phyloP scores from a whole-genome alignment of 2,329 filamentous ascomycete genomes.

The Penicillium sp. region DNA sequence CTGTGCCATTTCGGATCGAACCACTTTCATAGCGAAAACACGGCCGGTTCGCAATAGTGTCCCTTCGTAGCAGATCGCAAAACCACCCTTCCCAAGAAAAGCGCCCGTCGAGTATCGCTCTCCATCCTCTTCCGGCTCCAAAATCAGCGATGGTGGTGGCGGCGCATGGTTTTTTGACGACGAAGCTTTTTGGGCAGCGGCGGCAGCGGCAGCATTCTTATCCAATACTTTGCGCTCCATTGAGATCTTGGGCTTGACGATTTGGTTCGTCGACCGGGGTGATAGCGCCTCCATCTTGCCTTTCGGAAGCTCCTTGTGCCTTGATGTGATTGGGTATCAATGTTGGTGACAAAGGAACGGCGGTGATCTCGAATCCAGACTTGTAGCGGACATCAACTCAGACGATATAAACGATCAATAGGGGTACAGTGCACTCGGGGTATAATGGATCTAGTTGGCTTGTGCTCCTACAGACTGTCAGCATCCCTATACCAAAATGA shows the following conservation, averaged over 20 bases:
- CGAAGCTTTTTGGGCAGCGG: conserved; percentile 25
- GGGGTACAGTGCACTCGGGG: no score
- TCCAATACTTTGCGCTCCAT: conserved; percentile 34
- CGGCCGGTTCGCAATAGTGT: no score
- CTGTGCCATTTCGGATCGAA: no score
- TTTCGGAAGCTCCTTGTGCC: no score
- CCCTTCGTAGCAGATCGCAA: conserved; percentile 47
- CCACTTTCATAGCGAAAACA: no score
- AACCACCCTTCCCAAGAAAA: conserved; percentile 45
- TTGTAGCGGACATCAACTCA: no score
- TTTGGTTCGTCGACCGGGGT: conserved; percentile 42
- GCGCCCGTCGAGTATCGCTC: conserved; percentile 41
- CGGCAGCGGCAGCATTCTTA: conserved; percentile 30
- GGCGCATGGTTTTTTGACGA: conserved; percentile 39
- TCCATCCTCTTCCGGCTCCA: conserved; percentile 38
- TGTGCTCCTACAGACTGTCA: no score
- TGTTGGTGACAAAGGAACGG: conserved; percentile 14
- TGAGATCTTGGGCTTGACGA: conserved; percentile 36
- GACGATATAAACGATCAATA: no score
- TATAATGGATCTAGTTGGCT: no score
- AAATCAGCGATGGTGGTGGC: conserved; percentile 38
- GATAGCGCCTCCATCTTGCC: conserved; percentile 46
- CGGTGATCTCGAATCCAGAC: no score
- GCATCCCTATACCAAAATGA: no score
- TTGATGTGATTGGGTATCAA: no score